Percentiles rank a stretch among this genome's conserved stretches.
Conservation (phyloP, 352 stramenopile genomes). For the Phytopythium aichiense region DNA sequence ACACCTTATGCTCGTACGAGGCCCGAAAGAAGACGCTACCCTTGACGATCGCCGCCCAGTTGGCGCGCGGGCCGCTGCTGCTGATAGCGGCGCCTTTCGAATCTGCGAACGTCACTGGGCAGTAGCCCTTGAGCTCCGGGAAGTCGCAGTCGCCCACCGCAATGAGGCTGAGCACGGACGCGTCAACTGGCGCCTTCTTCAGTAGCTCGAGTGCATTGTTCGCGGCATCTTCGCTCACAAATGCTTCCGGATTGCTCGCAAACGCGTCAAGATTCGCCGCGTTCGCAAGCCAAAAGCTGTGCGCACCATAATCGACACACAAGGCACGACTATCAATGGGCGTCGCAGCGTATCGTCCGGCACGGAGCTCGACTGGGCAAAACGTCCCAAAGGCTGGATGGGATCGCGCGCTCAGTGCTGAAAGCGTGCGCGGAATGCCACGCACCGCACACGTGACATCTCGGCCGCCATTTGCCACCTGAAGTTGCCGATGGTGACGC, state of each 20-base stretch:
- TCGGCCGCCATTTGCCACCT: constrained; percentile 20
- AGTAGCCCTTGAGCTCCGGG: constrained; percentile 71
- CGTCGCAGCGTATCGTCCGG: constrained; percentile 27
- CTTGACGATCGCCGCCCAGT: constrained; percentile 44
- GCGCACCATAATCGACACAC: constrained; percentile 37
- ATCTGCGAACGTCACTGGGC: constrained; percentile 55
- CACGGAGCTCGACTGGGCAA: constrained; percentile 55
- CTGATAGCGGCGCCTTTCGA: neutral
- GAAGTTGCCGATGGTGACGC: constrained; percentile 18
- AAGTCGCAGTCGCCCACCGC: constrained; percentile 63
- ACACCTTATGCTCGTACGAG: constrained; percentile 54
- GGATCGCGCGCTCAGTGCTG: constrained; percentile 18
- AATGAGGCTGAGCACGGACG: constrained; percentile 62
- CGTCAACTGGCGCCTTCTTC: constrained; percentile 35
- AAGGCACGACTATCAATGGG: constrained; percentile 21
- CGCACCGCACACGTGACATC: constrained; percentile 10
- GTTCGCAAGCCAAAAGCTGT: constrained; percentile 41
- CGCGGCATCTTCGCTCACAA: constrained; percentile 30
- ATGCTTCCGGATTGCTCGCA: constrained; percentile 20
- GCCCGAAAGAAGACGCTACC: constrained; percentile 58
- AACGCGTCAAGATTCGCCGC: constrained; percentile 34
- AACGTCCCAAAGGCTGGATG: constrained; percentile 43
- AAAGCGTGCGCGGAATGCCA: constrained; percentile 26
- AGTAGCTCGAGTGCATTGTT: constrained; percentile 28
- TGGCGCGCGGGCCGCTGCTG: constrained; percentile 18